Conservation (phyloP, 2,329 filamentous ascomycete species). For the Alternaria sp. region DNA sequence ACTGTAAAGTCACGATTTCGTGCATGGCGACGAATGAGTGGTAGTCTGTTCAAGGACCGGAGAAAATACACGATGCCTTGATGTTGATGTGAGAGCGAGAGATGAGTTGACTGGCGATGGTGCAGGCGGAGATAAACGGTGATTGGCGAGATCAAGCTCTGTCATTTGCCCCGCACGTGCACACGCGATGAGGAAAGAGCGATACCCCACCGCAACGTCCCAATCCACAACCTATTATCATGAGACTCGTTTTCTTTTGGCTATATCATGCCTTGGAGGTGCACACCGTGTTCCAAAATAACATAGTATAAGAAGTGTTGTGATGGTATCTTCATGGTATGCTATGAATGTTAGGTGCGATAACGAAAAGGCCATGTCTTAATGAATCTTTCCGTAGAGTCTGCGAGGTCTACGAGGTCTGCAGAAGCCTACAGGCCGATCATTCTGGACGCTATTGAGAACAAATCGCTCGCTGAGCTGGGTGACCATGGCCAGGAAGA, state of each 20-base stretch:
- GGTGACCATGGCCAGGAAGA: too few relatives aligned
- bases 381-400: too few relatives aligned
- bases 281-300: not conserved
- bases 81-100: not conserved
- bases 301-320: not conserved
- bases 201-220: not conserved
- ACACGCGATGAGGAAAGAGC: slow-evolving; percentile 20
- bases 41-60: too few relatives aligned
- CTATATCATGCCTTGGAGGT: not conserved
- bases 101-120: not conserved
- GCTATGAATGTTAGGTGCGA: not conserved
- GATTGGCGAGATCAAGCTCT: slow-evolving; percentile 14
- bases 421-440: not conserved
- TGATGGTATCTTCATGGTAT: not conserved
- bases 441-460: not conserved
- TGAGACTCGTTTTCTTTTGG: not conserved
- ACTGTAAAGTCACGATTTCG: slow-evolving; percentile 92
- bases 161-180: slow-evolving; percentile 33
- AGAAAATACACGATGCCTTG: not conserved
- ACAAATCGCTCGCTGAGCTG: not conserved
- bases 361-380: too few relatives aligned
- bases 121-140: not conserved
- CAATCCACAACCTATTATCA: not conserved
- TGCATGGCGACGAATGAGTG: slow-evolving; percentile 67
- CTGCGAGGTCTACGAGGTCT: not conserved